These are phyloP conservation scores for Apiospora rasikravindrae DNA, from an alignment of 2,329 filamentous ascomycete species.

Conservation along the genomic window DNA sequence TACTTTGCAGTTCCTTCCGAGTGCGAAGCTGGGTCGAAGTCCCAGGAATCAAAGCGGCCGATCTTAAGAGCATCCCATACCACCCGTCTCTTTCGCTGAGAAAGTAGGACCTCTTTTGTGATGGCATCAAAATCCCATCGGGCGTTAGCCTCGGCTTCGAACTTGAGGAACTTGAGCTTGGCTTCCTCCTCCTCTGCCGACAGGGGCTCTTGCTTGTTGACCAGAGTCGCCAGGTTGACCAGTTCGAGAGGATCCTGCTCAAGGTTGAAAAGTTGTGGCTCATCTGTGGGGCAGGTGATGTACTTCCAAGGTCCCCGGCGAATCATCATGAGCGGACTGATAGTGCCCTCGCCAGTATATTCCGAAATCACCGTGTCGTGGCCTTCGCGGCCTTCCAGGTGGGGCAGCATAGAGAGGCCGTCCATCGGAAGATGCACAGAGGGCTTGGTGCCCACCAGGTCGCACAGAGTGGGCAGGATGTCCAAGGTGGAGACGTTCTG, in stretches of 20 bases:
- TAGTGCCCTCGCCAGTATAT: conserved; percentile 92
- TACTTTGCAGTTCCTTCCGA: conserved; percentile 72
- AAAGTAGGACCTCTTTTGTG: conserved; percentile 73
- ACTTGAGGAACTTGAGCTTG: conserved; percentile 63
- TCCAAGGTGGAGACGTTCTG: conserved; percentile 92
- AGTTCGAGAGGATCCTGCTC: conserved; percentile 76
- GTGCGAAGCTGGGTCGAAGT: conserved; percentile 69
- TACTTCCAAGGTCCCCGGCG: conserved; percentile 90
- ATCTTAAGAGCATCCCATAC: conserved; percentile 81
- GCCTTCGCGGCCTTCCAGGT: conserved; percentile 69
- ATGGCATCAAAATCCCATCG: conserved; percentile 86
- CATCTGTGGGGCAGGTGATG: conserved; percentile 82
- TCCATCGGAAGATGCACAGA: conserved; percentile 80
- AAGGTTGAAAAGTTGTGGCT: conserved; percentile 84
- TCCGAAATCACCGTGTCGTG: conserved; percentile 92
- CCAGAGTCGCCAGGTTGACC: conserved; percentile 66
- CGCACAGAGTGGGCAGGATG: conserved; percentile 85
- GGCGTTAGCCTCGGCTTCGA: conserved; percentile 72
- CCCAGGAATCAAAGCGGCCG: conserved; percentile 82
- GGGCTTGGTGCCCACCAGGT: conserved; percentile 75
- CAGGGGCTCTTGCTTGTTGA: conserved; percentile 43
- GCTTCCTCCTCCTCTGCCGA: conserved; percentile 52
- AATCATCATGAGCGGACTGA: conserved; percentile 93
- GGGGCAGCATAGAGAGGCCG: conserved; percentile 80
- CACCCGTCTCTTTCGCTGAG: conserved; percentile 78